Conservation (phyloP, 2,329 filamentous ascomycete genomes). For the Neoscytalidium dimidiatum region DNA sequence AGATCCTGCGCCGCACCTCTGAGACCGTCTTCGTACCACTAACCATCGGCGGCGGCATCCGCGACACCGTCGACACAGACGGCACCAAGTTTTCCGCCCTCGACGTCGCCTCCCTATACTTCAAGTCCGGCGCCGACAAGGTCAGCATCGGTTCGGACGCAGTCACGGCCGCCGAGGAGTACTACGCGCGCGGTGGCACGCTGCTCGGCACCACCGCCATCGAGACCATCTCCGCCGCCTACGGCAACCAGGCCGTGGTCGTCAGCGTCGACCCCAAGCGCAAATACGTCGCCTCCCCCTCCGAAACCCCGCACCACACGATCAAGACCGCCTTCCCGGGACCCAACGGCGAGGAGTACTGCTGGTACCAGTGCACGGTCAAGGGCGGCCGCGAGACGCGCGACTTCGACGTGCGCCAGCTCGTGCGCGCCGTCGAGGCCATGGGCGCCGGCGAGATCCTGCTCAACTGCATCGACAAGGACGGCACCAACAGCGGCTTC, state of each 20-base stretch:
- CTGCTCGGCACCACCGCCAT: slow-evolving; percentile 85
- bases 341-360: slow-evolving; percentile 74
- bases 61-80: slow-evolving; percentile 87
- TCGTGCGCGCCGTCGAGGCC: slow-evolving; percentile 85
- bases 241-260: slow-evolving; percentile 95
- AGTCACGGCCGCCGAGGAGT: slow-evolving; percentile 88
- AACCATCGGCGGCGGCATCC: slow-evolving; percentile 93
- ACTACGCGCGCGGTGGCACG: slow-evolving; percentile 69
- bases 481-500: slow-evolving; percentile 92
- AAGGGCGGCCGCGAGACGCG: slow-evolving; percentile 93
- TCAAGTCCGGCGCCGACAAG: slow-evolving; percentile 95
- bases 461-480: slow-evolving; percentile 96
- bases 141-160: slow-evolving; percentile 96
- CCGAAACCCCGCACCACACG: slow-evolving; percentile 73
- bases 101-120: slow-evolving; percentile 95
- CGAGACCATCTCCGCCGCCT: slow-evolving; percentile 89
- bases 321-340: slow-evolving; percentile 71
- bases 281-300: slow-evolving; percentile 73
- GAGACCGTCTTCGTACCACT: slow-evolving; percentile 93
- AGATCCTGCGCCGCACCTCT: slow-evolving; percentile 82
- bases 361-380: slow-evolving; percentile 98
- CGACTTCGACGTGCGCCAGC: slow-evolving; percentile 87
- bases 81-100: slow-evolving; percentile 84
- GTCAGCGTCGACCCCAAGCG: slow-evolving; percentile 93
- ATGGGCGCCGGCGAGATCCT: slow-evolving; percentile 95